phyloP scores from a whole-genome alignment of 257 asterid genomes.

The Nicotiana knightiana region DNA sequence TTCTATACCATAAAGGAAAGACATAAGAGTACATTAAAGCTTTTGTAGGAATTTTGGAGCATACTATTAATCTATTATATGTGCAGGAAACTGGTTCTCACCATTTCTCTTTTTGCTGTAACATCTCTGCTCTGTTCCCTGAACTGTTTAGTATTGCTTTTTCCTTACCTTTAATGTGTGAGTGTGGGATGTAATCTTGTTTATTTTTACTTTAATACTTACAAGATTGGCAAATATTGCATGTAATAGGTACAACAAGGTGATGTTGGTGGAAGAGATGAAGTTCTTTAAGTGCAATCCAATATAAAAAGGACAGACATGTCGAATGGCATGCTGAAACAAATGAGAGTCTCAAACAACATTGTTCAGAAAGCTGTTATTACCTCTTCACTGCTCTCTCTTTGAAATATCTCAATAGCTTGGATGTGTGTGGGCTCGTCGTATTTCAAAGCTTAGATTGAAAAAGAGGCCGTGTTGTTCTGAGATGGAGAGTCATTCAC shows the following conservation, averaged over 20 bases:
- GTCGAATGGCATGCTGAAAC: background rate
- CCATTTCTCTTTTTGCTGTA: background rate
- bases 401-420: background rate
- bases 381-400: background rate
- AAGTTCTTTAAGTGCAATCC: background rate
- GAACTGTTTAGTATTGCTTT: background rate
- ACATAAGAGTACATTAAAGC: background rate
- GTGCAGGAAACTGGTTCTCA: background rate
- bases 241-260: background rate
- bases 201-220: background rate
- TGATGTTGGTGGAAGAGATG: conserved; percentile 4
- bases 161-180: background rate
- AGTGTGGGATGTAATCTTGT: background rate
- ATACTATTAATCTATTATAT: background rate
- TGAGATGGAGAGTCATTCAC: background rate
- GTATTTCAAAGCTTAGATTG: background rate
- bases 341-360: background rate
- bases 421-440: background rate
- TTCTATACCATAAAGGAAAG: background rate
- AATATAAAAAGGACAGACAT: background rate
- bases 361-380: background rate
- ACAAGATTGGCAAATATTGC: background rate
- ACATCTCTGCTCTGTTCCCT: background rate
- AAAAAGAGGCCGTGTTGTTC: background rate
- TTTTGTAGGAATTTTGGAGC: background rate